Evolutionary conservation across 2,329 filamentous ascomycete genomes (phyloP).

Genomic region (Chalaropsis thielavioides): DNA sequence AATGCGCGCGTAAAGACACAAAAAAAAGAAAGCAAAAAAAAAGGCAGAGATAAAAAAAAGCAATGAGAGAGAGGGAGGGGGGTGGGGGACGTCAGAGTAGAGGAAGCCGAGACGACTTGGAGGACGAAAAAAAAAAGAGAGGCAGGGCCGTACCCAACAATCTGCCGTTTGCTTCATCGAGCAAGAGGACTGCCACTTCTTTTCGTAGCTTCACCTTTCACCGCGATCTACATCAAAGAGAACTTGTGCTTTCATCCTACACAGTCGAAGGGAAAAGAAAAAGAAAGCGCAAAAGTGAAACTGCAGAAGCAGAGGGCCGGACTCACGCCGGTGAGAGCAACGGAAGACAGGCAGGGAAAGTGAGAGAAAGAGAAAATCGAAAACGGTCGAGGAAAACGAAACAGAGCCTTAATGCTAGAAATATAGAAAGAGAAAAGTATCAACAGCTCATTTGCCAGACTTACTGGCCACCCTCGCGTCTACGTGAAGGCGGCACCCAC

Average conservation of each 20-base stretch:
- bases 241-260: no score
- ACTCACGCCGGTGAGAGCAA: no score
- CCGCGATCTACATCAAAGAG: no score
- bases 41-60: background rate
- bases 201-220: background rate
- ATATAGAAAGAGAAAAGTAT: conserved; percentile 20
- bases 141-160: background rate
- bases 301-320: no score
- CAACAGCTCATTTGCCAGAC: conserved; percentile 5
- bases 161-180: no score
- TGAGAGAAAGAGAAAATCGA: conserved; percentile 9
- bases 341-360: background rate
- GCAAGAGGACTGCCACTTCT: background rate
- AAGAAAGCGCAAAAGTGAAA: no score
- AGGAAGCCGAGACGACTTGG: background rate
- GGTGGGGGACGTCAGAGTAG: background rate
- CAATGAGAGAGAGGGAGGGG: background rate
- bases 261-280: no score
- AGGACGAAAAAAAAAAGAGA: conserved; percentile 7
- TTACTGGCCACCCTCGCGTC: background rate
- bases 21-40: background rate
- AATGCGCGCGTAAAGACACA: background rate
- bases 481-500: conserved; percentile 31
- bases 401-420: conserved; percentile 19
- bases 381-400: conserved; percentile 16